Evolutionary conservation across 768 basidiomycete genomes (phyloP).

Genomic region (Chalciporus chontae): DNA sequence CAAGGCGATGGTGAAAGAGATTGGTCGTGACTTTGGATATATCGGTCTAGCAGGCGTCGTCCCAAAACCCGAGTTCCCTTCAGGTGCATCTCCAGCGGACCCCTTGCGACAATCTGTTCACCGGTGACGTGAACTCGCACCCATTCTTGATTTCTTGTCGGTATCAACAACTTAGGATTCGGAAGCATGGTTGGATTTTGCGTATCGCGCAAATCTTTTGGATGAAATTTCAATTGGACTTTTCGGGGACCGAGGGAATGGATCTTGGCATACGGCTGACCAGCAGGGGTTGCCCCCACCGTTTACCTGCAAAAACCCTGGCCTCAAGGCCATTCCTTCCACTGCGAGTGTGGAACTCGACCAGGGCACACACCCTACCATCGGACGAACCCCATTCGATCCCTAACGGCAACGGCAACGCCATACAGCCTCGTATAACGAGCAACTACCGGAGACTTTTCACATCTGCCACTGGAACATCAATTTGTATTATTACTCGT

Average conservation of each 20-base stretch:
- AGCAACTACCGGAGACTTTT: conserved; percentile 6
- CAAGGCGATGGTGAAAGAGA: conserved; percentile 82
- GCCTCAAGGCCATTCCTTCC: conserved; percentile 9
- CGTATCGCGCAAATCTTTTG: conserved; percentile 23
- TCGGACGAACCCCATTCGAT: conserved; percentile 24
- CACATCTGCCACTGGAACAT: conserved; percentile 7
- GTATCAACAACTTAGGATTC: conserved; percentile 24
- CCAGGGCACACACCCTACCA: conserved; percentile 15
- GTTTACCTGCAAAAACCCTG: conserved; percentile 7
- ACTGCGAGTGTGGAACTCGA: conserved; percentile 25
- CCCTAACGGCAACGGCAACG: conserved; percentile 16
- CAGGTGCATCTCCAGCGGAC: conserved; percentile 29
- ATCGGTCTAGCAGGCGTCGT: conserved; percentile 69
- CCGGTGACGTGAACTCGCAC: conserved; percentile 20
- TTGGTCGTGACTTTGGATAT: conserved; percentile 74
- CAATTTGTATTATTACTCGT: conserved; percentile 35
- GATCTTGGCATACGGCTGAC: conserved; percentile 18
- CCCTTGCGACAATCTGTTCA: conserved; percentile 32
- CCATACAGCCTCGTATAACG: conserved; percentile 20
- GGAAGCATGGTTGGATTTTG: conserved; percentile 27
- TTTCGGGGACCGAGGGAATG: conserved; percentile 12
- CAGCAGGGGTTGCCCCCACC: conserved; percentile 11
- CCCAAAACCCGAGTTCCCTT: conserved; percentile 53
- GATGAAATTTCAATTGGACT: conserved; percentile 26
- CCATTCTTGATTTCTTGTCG: conserved; percentile 28